These are phyloP conservation scores for Fusarium kyushuense DNA, from an alignment of 2,329 filamentous ascomycete species.

Conservation along the genomic window DNA sequence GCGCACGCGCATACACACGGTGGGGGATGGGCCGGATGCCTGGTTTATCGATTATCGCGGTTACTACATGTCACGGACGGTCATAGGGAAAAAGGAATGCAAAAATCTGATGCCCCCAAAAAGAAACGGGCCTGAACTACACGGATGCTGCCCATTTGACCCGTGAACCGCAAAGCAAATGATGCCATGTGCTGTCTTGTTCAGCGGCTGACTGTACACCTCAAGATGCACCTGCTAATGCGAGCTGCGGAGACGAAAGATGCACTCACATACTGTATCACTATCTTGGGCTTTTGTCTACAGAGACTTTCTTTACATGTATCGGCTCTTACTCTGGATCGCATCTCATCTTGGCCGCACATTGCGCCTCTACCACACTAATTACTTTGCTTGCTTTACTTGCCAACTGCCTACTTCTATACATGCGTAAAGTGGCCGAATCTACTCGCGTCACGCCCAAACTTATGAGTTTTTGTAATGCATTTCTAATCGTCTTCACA, in stretches of 20 bases:
- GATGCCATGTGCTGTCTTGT: not conserved
- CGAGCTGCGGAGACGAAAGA: too few relatives aligned
- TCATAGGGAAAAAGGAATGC: conserved; percentile 62
- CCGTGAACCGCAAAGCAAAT: conserved; percentile 22
- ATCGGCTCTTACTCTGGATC: too few relatives aligned
- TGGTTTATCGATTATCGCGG: conserved; percentile 55
- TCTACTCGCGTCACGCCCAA: conserved; percentile 12
- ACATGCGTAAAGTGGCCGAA: conserved; percentile 14
- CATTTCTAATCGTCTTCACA: not conserved
- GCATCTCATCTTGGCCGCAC: too few relatives aligned
- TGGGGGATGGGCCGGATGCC: conserved; percentile 51
- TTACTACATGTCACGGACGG: conserved; percentile 61
- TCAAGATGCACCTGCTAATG: not conserved
- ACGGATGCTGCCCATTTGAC: conserved; percentile 17
- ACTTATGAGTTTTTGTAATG: not conserved
- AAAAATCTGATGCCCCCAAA: conserved; percentile 53
- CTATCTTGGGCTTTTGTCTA: too few relatives aligned
- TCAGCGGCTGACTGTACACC: conserved; percentile 1
- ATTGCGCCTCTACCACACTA: too few relatives aligned
- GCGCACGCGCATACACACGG: conserved; percentile 34
- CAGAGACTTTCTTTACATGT: too few relatives aligned
- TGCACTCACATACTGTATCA: too few relatives aligned
- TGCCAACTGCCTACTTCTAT: not conserved
- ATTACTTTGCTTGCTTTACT: too few relatives aligned
- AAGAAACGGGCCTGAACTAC: conserved; percentile 43